Percentiles rank a stretch among this genome's conserved stretches.
These are phyloP conservation scores for Pholiota adiposa DNA, from an alignment of 1,284 basidiomycete species.

Conservation along the genomic window DNA sequence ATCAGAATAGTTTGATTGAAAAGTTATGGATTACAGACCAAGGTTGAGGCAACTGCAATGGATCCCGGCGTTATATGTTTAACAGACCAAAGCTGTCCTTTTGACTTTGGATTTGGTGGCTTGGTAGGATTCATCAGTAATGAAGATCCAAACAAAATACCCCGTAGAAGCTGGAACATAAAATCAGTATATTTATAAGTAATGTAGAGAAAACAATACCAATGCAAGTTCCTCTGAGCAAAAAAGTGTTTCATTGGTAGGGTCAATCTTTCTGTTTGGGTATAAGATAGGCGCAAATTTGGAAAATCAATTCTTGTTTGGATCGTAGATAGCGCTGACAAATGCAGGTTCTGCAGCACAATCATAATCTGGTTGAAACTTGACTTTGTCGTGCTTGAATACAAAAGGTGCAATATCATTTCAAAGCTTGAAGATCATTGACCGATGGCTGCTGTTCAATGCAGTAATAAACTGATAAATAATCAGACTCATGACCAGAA, in stretches of 20 bases:
- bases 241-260: background rate
- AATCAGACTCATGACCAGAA: background rate
- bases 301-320: background rate
- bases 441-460: background rate
- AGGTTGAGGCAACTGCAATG: background rate
- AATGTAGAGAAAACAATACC: too few species aligned
- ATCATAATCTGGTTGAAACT: background rate
- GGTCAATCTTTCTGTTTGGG: background rate
- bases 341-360: background rate
- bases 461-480: background rate
- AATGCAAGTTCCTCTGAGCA: background rate
- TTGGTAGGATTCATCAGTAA: background rate
- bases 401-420: background rate
- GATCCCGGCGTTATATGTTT: background rate
- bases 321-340: background rate
- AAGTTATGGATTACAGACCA: too few species aligned
- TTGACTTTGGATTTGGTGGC: background rate
- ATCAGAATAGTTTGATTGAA: too few species aligned
- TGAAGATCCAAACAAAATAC: background rate
- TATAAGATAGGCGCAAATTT: conserved; percentile 3
- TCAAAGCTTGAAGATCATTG: too few species aligned
- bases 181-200: too few species aligned
- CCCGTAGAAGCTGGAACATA: background rate
- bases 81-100: background rate
- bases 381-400: background rate